Evolutionary conservation across 2,329 filamentous ascomycete species (phyloP), one percentile per base, ranked within the genome.

Genomic region (Xylariomycetidae sp.): DNA sequence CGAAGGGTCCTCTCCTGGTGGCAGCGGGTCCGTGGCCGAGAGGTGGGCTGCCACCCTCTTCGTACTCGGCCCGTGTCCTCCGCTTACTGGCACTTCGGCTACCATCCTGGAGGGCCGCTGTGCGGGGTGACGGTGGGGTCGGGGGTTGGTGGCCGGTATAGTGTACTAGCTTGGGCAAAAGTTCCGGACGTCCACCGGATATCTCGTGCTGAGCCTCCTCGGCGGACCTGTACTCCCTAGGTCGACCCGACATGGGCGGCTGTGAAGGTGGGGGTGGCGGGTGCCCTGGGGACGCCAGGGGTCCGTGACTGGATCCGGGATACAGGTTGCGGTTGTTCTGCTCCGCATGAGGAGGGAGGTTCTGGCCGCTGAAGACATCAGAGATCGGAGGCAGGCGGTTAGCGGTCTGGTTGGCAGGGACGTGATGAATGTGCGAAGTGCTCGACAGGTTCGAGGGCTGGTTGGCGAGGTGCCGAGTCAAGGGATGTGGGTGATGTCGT

Each of bases 101-200:
- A 38, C 67, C 61, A 45, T 79, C 72, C 42, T 54, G 63, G 45
- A 57, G 61, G 31, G 48, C 49, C 34, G 70, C 70, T 35, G 80
- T 70, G 55, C 81, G 72, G 11, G 84, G 87, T 27, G 88, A 94
- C 4, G 88, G 88, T 22, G 90, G 89, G 3, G 89, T 95, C 4
- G 89, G 89, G 25, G 90, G 89, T 58, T 95, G 90, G 55, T 94
- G 88, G 29, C 88, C 88, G 25, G 85, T 88, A 58, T 98, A 98
- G 62, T 97, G 92, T 11, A 98, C 87, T 37, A 97, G 79, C 61
- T 90, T 92, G 15, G 92, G 92, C 31, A 96, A 70, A 11, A 97
- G 71, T 38, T 98, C 92, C 37, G 94, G 84, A 37, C 92, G 80
- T n/a, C 92, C 92, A 31, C 88, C 89, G 5, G 89, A 82, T 42